These are phyloP conservation scores for Cyclotella sp. DNA, from an alignment of 108 stramenopile species.

Conservation along the genomic window DNA sequence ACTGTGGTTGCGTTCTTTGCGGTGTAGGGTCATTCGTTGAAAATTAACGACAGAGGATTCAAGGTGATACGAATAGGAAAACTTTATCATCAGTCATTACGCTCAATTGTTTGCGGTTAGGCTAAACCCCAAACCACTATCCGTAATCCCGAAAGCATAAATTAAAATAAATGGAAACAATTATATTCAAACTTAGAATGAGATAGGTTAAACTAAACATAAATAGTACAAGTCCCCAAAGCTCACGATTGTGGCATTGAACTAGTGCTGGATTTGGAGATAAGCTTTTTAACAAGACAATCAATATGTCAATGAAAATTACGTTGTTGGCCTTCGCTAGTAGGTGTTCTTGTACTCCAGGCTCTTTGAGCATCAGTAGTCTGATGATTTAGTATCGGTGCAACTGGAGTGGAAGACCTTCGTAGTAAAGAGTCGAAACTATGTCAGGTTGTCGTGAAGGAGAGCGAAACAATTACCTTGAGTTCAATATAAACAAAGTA, in stretches of 20 bases:
- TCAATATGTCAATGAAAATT: not conserved
- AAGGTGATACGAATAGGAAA: too few species aligned
- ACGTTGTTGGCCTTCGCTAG: not conserved
- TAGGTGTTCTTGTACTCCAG: conserved; percentile 14
- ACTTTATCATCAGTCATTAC: too few species aligned
- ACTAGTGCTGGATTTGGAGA: too few species aligned
- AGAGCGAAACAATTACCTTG: not conserved
- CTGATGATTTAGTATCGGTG: conserved; percentile 21
- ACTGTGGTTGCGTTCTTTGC: too few species aligned
- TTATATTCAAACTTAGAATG: too few species aligned
- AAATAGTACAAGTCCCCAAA: not conserved
- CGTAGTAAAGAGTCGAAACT: not conserved
- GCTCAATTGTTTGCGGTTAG: too few species aligned
- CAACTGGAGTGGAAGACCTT: conserved; percentile 32
- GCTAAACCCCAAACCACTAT: too few species aligned
- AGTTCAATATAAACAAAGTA: not conserved
- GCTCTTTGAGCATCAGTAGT: not conserved
- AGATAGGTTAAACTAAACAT: not conserved
- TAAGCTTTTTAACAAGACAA: too few species aligned
- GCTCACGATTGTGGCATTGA: not conserved
- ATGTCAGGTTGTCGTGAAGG: not conserved
- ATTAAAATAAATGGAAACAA: too few species aligned
- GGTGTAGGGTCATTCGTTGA: too few species aligned
- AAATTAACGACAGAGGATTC: too few species aligned
- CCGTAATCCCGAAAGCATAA: too few species aligned